Evolutionary conservation across 2,329 filamentous ascomycete genomes (phyloP).

Genomic region (Cladophialophora psammophila): DNA sequence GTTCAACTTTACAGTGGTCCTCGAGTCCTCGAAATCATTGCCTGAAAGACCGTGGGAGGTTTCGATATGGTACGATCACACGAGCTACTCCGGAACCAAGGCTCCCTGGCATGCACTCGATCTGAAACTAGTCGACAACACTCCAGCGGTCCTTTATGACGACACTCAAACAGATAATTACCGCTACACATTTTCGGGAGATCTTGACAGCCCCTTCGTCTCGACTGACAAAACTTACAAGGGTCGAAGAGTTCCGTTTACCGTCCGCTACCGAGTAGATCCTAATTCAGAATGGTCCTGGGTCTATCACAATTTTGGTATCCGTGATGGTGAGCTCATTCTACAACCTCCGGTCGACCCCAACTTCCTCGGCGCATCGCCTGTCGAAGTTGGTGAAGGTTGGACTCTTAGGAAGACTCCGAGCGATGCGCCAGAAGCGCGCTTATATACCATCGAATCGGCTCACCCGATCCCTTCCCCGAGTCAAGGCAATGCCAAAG

Average conservation of each 20-base stretch:
- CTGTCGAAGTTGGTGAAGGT: slow-evolving; percentile 46
- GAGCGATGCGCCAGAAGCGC: slow-evolving; percentile 52
- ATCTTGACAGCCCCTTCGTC: slow-evolving; percentile 37
- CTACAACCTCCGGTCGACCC: slow-evolving; percentile 43
- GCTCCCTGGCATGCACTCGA: slow-evolving; percentile 63
- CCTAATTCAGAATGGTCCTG: slow-evolving; percentile 52
- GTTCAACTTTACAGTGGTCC: slow-evolving; percentile 70
- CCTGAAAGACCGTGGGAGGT: slow-evolving; percentile 72
- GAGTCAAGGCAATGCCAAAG: slow-evolving; percentile 65
- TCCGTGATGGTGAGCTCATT: slow-evolving; percentile 53
- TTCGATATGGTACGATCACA: slow-evolving; percentile 75
- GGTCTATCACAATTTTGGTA: slow-evolving; percentile 51
- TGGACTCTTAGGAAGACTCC: slow-evolving; percentile 46
- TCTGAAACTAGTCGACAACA: slow-evolving; percentile 54
- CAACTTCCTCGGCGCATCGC: slow-evolving; percentile 41
- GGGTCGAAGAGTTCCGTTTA: slow-evolving; percentile 47
- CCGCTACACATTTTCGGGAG: slow-evolving; percentile 45
- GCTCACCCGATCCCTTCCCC: slow-evolving; percentile 48
- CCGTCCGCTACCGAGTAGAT: slow-evolving; percentile 52
- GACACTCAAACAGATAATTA: slow-evolving; percentile 41
- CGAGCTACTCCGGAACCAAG: slow-evolving; percentile 50
- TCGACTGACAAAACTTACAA: slow-evolving; percentile 36
- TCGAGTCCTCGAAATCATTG: slow-evolving; percentile 68
- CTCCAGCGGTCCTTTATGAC: slow-evolving; percentile 42
- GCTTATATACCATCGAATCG: slow-evolving; percentile 49